phyloP scores from a whole-genome alignment of 176 grass and related monocot species.

The Rhynchospora tenuis region DNA sequence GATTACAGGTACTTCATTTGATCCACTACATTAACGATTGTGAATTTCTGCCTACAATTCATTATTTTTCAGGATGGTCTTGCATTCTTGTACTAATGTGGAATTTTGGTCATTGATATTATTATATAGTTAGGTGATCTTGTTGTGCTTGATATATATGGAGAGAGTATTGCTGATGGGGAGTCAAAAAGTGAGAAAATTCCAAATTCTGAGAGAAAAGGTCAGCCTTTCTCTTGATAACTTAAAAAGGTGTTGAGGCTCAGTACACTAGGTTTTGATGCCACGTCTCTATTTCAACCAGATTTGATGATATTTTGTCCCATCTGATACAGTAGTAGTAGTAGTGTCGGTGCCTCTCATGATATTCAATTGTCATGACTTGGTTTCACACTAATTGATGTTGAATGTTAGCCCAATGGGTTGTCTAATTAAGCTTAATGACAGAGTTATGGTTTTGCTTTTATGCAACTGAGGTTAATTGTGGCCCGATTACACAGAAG shows the following conservation, averaged over 20 bases:
- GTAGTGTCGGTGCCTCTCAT: neutral
- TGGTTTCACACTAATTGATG: neutral
- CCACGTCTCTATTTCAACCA: constrained; percentile 2
- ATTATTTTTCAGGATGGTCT: neutral
- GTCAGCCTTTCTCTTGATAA: constrained; percentile 24
- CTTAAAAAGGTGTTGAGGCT: neutral
- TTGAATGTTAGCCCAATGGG: neutral
- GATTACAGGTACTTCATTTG: constrained; percentile 64
- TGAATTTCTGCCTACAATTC: neutral
- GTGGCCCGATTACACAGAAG: neutral
- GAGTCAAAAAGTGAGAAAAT: constrained; percentile 80
- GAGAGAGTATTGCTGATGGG: constrained; percentile 57
- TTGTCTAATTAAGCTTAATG: neutral
- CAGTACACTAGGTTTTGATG: neutral
- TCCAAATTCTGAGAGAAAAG: constrained; percentile 81
- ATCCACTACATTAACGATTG: neutral
- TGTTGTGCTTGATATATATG: constrained; percentile 86
- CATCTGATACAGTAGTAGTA: neutral
- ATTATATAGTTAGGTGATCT: constrained; percentile 42
- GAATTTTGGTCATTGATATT: neutral
- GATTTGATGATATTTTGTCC: neutral
- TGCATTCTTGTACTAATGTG: constrained; percentile 18
- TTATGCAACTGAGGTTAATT: neutral
- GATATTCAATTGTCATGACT: neutral
- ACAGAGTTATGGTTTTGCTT: neutral